Conservation (phyloP, 1,139 yeast genomes). For the Diutina catenulata region DNA sequence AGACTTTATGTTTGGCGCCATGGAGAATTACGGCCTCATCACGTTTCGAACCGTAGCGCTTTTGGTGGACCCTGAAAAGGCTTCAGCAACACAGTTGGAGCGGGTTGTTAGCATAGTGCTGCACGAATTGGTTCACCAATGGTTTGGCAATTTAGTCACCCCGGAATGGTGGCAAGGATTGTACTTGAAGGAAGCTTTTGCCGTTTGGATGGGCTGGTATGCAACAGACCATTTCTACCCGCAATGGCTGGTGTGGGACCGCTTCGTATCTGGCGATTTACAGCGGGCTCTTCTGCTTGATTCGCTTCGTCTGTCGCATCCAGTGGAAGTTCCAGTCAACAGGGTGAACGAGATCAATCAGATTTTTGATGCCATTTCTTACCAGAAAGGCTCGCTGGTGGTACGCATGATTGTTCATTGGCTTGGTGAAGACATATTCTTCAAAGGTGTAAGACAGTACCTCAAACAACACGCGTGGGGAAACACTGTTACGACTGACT, state of each 20-base stretch:
- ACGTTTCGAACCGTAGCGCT: not conserved
- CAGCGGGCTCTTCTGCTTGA: not conserved
- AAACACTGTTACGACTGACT: not conserved
- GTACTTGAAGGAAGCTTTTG: not conserved
- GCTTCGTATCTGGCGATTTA: not conserved
- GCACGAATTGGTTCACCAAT: not conserved
- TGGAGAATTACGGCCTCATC: not conserved
- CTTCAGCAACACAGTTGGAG: no score
- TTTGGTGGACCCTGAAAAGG: not conserved
- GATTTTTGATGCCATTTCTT: not conserved
- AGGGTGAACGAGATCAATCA: not conserved
- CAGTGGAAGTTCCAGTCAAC: not conserved
- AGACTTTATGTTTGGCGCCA: not conserved
- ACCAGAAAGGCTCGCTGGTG: not conserved
- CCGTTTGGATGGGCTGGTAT: not conserved
- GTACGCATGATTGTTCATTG: not conserved
- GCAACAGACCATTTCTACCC: not conserved
- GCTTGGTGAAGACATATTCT: not conserved
- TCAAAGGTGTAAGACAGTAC: not conserved
- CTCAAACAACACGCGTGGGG: not conserved
- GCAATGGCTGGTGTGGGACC: not conserved
- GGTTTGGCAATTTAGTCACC: conserved; percentile 2
- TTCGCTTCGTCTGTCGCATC: not conserved
- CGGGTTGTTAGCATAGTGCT: not conserved
- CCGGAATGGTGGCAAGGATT: not conserved